phyloP scores from a whole-genome alignment of 495 filamentous ascomycete species.

The Geoglossum glabrum region DNA sequence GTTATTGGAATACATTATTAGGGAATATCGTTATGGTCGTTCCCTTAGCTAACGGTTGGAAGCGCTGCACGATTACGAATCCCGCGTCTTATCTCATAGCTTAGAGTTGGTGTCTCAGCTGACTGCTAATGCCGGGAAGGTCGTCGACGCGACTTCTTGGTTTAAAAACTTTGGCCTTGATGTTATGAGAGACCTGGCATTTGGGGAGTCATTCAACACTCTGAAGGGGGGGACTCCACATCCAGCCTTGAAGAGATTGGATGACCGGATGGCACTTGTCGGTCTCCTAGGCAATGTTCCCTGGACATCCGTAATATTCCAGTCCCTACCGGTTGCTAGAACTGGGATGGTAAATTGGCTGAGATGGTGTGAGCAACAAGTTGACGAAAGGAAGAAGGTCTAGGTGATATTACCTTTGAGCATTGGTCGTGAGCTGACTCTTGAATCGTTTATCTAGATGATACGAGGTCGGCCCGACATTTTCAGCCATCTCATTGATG shows the following conservation, averaged over 20 bases:
- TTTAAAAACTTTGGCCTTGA: slow-evolving; percentile 26
- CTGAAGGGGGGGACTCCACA: slow-evolving; percentile 18
- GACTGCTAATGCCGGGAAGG: slow-evolving; percentile 13
- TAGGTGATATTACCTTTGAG: no score
- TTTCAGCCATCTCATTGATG: not conserved
- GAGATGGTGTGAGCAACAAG: not conserved
- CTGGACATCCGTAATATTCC: not conserved
- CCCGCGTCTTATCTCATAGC: not conserved
- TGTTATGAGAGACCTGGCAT: slow-evolving; percentile 25
- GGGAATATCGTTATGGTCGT: not conserved
- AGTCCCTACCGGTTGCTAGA: not conserved
- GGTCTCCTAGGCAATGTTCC: not conserved
- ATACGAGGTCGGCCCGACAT: not conserved
- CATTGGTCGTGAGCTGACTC: no score
- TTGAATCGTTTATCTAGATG: not conserved
- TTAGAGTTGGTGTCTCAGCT: not conserved
- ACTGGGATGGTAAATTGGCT: not conserved
- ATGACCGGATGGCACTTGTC: not conserved
- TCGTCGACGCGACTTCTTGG: slow-evolving; percentile 21
- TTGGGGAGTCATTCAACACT: slow-evolving; percentile 25
- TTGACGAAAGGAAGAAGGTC: not conserved
- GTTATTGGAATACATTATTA: not conserved
- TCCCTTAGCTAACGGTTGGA: not conserved
- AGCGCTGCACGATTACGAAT: not conserved
- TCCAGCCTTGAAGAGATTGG: slow-evolving; percentile 7